Percentiles rank a stretch among this genome's conserved stretches.
Conservation (phyloP, 129 eudicot species). For the Ambrosia artemisiifolia region DNA sequence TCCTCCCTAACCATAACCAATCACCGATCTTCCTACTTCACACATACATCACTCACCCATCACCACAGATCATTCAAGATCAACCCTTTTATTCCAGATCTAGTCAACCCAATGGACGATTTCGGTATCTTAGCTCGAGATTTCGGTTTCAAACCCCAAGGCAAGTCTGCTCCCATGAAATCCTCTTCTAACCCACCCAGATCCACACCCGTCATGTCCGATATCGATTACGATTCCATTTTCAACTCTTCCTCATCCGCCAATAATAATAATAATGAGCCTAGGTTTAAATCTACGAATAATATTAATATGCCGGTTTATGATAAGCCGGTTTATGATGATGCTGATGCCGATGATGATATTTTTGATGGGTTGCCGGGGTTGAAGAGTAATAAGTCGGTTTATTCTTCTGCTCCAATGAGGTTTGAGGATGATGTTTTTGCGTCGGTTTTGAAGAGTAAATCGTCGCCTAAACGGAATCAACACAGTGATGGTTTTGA, state of each 20-base stretch:
- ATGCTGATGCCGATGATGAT: conserved; percentile 38
- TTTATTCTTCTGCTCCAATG: conserved; percentile 23
- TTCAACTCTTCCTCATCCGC: conserved; percentile 39
- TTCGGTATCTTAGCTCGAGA: conserved; percentile 71
- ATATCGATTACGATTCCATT: conserved; percentile 66
- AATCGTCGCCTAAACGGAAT: conserved; percentile 35
- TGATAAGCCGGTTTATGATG: conserved; percentile 95
- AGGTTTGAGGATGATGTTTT: conserved; percentile 61
- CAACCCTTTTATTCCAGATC: conserved; percentile 41
- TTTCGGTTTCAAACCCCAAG: conserved; percentile 68
- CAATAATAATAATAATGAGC: conserved; percentile 23
- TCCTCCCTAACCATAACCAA: too few species aligned
- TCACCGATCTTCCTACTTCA: conserved; percentile 11
- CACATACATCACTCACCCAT: too few species aligned
- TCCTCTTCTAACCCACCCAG: too few species aligned
- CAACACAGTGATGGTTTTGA: conserved; percentile 56
- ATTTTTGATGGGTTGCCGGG: conserved; percentile 84
- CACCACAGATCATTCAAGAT: conserved; percentile 22
- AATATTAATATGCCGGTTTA: conserved; percentile 69
- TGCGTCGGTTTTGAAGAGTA: conserved; percentile 28
- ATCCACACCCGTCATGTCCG: conserved; percentile 37
- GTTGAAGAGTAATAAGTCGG: conserved; percentile 49
- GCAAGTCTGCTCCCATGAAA: conserved; percentile 92
- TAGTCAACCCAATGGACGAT: conserved; percentile 60
- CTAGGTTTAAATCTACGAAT: conserved; percentile 24